Evolutionary conservation across 129 eudicot species (phyloP).

Genomic region (Flaveria ramosissima): DNA sequence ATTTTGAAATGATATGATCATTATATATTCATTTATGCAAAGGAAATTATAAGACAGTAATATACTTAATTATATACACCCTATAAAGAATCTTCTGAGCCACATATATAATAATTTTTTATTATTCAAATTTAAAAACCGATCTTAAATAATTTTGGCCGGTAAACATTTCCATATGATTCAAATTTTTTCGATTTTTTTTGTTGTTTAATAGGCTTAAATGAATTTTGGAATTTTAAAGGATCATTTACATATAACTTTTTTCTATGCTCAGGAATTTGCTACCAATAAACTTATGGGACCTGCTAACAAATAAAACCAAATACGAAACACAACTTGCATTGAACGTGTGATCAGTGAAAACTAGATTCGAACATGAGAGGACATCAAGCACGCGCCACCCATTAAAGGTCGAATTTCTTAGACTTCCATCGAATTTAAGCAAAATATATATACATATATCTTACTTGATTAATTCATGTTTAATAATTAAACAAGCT

Average conservation of each 20-base stretch:
- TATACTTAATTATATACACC: neutral
- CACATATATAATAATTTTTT: conserved; percentile 5
- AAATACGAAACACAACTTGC: too few relatives aligned
- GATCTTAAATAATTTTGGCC: conserved; percentile 1
- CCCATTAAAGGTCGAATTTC: neutral
- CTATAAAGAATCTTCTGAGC: conserved; percentile 27
- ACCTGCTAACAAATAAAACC: too few relatives aligned
- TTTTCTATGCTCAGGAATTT: too few relatives aligned
- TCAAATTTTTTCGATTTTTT: neutral
- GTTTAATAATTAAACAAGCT: too few relatives aligned
- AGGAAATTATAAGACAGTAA: conserved; percentile 19
- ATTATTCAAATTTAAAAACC: neutral
- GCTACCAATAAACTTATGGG: too few relatives aligned
- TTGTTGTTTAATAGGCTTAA: too few relatives aligned
- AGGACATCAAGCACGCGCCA: too few relatives aligned
- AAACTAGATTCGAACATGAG: neutral
- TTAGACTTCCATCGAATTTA: too few relatives aligned
- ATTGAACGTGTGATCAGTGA: neutral
- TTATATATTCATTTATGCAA: conserved; percentile 26
- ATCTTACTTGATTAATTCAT: neutral
- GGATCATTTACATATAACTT: too few relatives aligned
- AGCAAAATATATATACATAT: too few relatives aligned
- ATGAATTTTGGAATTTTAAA: too few relatives aligned
- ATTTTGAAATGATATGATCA: conserved; percentile 21
- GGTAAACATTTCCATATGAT: conserved; percentile 10